Evolutionary conservation across 2,329 filamentous ascomycete species (phyloP), one percentile per base, ranked within the genome.

Genomic region (Periconia sp.): DNA sequence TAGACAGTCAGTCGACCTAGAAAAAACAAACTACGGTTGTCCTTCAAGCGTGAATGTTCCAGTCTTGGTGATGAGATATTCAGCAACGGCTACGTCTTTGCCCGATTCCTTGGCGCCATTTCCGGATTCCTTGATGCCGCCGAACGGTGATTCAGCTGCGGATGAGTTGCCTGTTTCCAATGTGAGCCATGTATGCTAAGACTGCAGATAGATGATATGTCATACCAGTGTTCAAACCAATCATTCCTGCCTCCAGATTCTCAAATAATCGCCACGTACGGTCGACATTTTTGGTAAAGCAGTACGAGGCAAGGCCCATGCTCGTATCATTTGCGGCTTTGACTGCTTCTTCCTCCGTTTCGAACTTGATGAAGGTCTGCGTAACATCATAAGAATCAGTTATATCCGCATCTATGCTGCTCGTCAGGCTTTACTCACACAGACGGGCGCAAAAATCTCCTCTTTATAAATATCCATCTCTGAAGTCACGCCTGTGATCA

Each of bases 81-180:
- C 85, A 43, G 80, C 77, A 18, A 87, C 79, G 3, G 85, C 85
- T 46, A 88, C 84, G 57, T 87, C 84, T 70, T 86, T 88, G 15
- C 85, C 85, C 31, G 79, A 82, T 66, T 88, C 85, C 69, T 88
- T 88, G n/a, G n/a, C n/a, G 19, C 85, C 85, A 65, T 88, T 88
- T 0, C 85, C 85, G 6, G 81, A 84, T 64, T 87, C 83, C 74
- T 88, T 88, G 63, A 87, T 86, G 2, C 85, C 85, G 17, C 85
- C 85, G 63, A 88, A 88, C 2, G 85, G 85, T 19, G 82, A 82
- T 65, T 88, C 85, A 0, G 85, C 85, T 1, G 85, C 85, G 1
- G 84, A 87, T n/a, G 80, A 77, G 62, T 87, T 86, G 17, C 83
- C 84, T 76, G 62, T 56, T 3, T 6, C 33, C 13, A 19, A 8